Evolutionary conservation across 345 rosid genomes (phyloP), one percentile per base, ranked within the genome.

Genomic region (Corchorus capsularis): DNA sequence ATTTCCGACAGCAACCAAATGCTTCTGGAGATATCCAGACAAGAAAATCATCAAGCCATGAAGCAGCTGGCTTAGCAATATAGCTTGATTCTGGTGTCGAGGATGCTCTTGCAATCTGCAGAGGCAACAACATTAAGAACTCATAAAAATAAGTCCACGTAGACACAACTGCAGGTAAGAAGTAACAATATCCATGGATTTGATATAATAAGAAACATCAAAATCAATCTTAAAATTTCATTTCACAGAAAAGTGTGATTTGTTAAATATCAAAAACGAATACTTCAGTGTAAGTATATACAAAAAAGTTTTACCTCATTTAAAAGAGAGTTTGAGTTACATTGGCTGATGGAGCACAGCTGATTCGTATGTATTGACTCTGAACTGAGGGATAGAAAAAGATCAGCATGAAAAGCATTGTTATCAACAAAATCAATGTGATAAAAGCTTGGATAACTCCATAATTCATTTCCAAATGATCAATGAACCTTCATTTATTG

Each of bases 11-110:
- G 83, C 99, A 96, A 64, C 98, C 98, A 82, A 93, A 96, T 71
- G 99, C 99, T 85, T 96, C 98, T 0, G 99, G 99, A 79, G 98
- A 96, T 79, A 96, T 72, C 99, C 99, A 96, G 63, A 93, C 97
- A 62, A 96, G 97, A 85, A 93, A 92, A 83, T 96, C 99, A 81
- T 96, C 99, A 16, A 96, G 94, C 99, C 98, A 96, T 27, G 99
- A 93, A 84, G 99, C 99, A 76, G 99, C 98, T 82, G 98, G 97
- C 89, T 90, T 96, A 68, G 99, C 99, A 81, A 96, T 89, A 81
- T 90, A 90, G 88, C 95, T 96, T 79, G 91, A 86, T 81, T 91
- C 86, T 56, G 99, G 94, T 47, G 82, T 81, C 80, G 89, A 83
- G 22, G 99, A 96, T 81, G 92, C 97, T 78, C 87, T 92, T 47